Base-by-base conservation (phyloP, 257 asterid species). In the Fraxinus excelsior region DNA sequence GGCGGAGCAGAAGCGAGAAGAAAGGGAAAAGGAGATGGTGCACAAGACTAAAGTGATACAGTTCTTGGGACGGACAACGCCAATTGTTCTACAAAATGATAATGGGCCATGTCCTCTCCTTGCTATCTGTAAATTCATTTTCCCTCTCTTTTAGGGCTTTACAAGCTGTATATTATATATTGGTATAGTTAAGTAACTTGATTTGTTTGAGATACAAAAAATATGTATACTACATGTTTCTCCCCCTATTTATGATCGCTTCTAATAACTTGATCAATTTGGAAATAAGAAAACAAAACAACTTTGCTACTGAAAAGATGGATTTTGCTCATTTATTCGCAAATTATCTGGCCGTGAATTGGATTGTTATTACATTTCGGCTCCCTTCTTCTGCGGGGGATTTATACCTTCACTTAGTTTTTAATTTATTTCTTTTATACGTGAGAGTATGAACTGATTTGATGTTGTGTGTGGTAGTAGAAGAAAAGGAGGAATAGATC, bases 101-200 rank as follows among this genome's bases (percentile, higher is more conserved):
- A 95, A 95, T 85, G 99, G 99, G 56, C 99, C 98, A 12, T 96
- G 99, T 81, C 99, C 98, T 81, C 99, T 95, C 74, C 97, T 95
- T 42, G 97, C 99, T 31, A 93, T 95, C 79, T 95, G 99, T 93
- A 90, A 83, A 71, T 62, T 35, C 73, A 44, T 62, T 72, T 70
- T 7, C 40, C 37, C 79, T 67, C 26, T 46, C 70, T 56, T 76
- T 53, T 85, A 81, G 85, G 89, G 81, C 44, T 82, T 81, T 81
- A 4, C 72, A 1, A 5, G 18, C 64, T 74, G 75, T 42, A 4
- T 77, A 23, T 42, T 40, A 2, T 42, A 42, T 42, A 29, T 58
- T 37, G 38, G 38, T 40, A 21, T 60, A 23, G 18, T 60, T 21
- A 25, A 23, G 67, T 60, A 60, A 23, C 8, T 60, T 60, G 31